Percentiles rank a stretch among this genome's conserved stretches.
Conservation (phyloP, 83 land plant genomes). For the Diphasiastrum complanatum region DNA sequence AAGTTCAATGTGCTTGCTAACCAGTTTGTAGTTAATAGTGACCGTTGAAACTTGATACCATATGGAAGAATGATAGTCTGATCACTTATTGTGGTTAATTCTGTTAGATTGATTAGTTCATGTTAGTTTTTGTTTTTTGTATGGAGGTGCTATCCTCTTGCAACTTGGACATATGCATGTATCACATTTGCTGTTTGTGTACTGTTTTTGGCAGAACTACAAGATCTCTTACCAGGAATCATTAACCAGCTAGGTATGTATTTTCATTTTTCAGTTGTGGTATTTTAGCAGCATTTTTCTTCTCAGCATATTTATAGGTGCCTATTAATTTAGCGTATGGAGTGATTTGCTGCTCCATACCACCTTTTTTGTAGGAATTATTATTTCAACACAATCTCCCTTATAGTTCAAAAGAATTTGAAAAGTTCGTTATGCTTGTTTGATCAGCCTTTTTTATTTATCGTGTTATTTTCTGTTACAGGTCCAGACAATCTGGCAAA, state of each 20-base stretch:
- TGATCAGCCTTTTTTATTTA: neutral
- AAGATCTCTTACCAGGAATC: constrained; percentile 36
- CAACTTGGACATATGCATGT: neutral
- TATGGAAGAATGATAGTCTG: too few species aligned
- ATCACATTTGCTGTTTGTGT: constrained; percentile 4
- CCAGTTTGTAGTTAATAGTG: too few species aligned
- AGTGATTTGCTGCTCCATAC: too few species aligned
- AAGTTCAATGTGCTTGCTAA: too few species aligned
- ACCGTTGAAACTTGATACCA: too few species aligned
- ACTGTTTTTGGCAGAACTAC: constrained; percentile 27
- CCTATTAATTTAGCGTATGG: too few species aligned
- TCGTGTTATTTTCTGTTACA: neutral
- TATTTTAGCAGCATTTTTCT: neutral
- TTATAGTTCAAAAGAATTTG: too few species aligned
- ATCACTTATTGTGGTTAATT: too few species aligned
- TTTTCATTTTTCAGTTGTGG: neutral
- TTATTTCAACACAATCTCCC: too few species aligned
- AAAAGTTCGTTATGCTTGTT: neutral
- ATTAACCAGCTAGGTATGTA: constrained; percentile 40
- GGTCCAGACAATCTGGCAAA: constrained; percentile 38
- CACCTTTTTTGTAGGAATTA: too few species aligned
- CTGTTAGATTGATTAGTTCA: too few species aligned
- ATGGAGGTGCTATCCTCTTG: neutral
- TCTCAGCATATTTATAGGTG: too few species aligned
- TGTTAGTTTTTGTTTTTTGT: neutral